A percentile compares a stretch with the other conserved stretches of the same genome.
Conservation (phyloP, 805 yeast genomes). For the Barnettozyma populi region DNA sequence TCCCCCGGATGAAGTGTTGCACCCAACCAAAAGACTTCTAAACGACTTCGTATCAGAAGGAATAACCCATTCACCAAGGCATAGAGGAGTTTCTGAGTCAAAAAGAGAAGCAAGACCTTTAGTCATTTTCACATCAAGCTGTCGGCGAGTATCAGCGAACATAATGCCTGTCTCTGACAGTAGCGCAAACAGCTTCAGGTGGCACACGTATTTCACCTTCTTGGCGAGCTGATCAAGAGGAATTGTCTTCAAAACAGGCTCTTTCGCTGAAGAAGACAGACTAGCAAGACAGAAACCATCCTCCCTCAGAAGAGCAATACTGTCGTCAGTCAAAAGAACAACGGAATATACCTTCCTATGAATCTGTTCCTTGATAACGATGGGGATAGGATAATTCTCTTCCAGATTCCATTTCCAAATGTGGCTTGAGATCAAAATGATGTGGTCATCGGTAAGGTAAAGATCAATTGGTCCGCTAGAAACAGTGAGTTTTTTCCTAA, state of each 20-base stretch:
- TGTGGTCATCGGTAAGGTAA: slow-evolving; percentile 6
- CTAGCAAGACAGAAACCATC: slow-evolving; percentile 29
- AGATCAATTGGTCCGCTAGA: slow-evolving; percentile 18
- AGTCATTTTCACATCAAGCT: slow-evolving; percentile 8
- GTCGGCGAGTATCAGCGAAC: slow-evolving; percentile 14
- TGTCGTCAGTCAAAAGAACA: slow-evolving; percentile 5
- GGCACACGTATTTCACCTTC: slow-evolving; percentile 23
- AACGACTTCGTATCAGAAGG: slow-evolving; percentile 17
- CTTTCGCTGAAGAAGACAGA: slow-evolving; percentile 10
- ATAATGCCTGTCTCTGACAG: slow-evolving; percentile 18
- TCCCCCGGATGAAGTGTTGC: slow-evolving; percentile 21
- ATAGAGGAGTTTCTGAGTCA: slow-evolving; percentile 25
- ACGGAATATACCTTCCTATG: slow-evolving; percentile 14
- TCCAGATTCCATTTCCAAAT: slow-evolving; percentile 17
- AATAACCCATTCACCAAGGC: slow-evolving; percentile 32
- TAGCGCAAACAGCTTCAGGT: slow-evolving; percentile 19
- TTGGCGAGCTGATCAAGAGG: slow-evolving; percentile 24
- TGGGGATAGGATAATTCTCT: slow-evolving; percentile 11
- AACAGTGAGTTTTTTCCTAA: slow-evolving; percentile 3
- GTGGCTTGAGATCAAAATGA: slow-evolving; percentile 16
- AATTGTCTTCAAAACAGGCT: slow-evolving; percentile 22
- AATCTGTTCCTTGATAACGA: slow-evolving; percentile 18
- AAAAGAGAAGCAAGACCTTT: slow-evolving; percentile 9
- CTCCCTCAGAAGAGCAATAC: slow-evolving; percentile 27
- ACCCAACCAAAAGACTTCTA: slow-evolving; percentile 31